These are phyloP conservation scores for Wickerhamiella azyma DNA, from an alignment of 805 yeast genomes.

Conservation along the genomic window DNA sequence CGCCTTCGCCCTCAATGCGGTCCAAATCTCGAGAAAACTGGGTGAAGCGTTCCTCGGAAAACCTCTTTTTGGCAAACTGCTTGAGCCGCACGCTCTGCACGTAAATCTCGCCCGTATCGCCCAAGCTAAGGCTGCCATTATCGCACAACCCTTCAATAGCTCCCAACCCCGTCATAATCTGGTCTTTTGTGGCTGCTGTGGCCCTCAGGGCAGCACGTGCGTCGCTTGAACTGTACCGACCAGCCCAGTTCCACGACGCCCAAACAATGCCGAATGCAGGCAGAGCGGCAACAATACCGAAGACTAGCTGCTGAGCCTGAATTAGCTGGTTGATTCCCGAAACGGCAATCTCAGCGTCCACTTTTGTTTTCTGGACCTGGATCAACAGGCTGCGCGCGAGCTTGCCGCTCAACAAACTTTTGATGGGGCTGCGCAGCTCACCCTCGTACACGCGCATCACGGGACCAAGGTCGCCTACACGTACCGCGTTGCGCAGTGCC, in stretches of 20 bases:
- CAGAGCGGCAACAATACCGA: slow-evolving; percentile 78
- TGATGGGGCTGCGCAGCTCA: slow-evolving; percentile 58
- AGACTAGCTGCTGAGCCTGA: slow-evolving; percentile 85
- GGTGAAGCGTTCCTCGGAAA: background rate
- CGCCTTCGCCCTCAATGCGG: slow-evolving; percentile 6
- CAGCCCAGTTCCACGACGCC: slow-evolving; percentile 11
- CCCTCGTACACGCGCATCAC: slow-evolving; percentile 70
- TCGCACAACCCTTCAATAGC: slow-evolving; percentile 14
- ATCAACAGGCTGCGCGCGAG: slow-evolving; percentile 66
- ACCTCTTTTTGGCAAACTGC: background rate
- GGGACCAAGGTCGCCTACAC: slow-evolving; percentile 63
- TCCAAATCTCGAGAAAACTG: slow-evolving; percentile 9
- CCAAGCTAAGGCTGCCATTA: slow-evolving; percentile 2
- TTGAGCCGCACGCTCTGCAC: slow-evolving; percentile 3
- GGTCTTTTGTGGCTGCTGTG: slow-evolving; percentile 1
- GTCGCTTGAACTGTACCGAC: background rate
- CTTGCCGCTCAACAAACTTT: slow-evolving; percentile 50
- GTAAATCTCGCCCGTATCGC: slow-evolving; percentile 15
- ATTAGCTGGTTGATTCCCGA: slow-evolving; percentile 81
- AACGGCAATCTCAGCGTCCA: slow-evolving; percentile 83
- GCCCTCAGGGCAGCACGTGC: background rate
- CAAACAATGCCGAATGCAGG: slow-evolving; percentile 46
- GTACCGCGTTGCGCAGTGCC: slow-evolving; percentile 25
- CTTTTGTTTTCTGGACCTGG: slow-evolving; percentile 92
- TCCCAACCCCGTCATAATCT: slow-evolving; percentile 9